Evolutionary conservation across 2,329 filamentous ascomycete genomes (phyloP).

Genomic region (Neophaeococcomyces aloes): DNA sequence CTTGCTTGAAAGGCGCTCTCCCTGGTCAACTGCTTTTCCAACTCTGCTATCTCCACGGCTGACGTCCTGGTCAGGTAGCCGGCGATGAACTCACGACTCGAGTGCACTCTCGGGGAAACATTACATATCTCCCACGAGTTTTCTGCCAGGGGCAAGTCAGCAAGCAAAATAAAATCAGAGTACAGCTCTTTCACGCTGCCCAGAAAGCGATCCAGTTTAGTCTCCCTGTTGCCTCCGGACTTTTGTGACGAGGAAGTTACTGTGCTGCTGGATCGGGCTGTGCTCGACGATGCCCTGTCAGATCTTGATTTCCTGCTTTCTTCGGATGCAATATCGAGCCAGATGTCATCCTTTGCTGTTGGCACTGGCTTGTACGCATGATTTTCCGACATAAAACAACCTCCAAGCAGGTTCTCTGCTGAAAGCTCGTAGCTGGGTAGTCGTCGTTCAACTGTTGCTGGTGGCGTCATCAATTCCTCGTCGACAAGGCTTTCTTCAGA

Average conservation of each 20-base stretch:
- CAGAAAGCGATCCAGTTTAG: slow-evolving; percentile 21
- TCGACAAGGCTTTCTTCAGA: slow-evolving; percentile 9
- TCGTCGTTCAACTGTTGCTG: neutral
- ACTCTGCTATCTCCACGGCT: slow-evolving; percentile 12
- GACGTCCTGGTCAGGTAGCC: slow-evolving; percentile 23
- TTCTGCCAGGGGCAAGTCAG: slow-evolving; percentile 19
- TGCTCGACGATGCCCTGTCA: neutral
- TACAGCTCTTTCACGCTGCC: slow-evolving; percentile 21
- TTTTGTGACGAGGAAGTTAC: slow-evolving; percentile 1
- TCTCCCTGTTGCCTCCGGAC: slow-evolving; percentile 9
- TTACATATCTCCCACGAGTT: slow-evolving; percentile 25
- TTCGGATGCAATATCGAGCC: slow-evolving; percentile 19
- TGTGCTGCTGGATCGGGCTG: neutral
- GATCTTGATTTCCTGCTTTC: slow-evolving; percentile 13
- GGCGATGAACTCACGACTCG: slow-evolving; percentile 21
- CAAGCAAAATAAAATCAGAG: slow-evolving; percentile 24
- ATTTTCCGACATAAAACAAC: slow-evolving; percentile 16
- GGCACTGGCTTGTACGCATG: neutral
- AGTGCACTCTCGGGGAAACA: slow-evolving; percentile 21
- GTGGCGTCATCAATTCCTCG: slow-evolving; percentile 8
- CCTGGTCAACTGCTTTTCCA: slow-evolving; percentile 15
- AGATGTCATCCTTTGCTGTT: slow-evolving; percentile 17
- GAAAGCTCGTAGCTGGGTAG: slow-evolving; percentile 14
- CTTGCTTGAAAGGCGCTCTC: slow-evolving; percentile 18
- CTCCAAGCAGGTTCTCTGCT: slow-evolving; percentile 19